Evolutionary conservation across 192 early-diverging fungal species (phyloP), one percentile per base, ranked within the genome.

Genomic region (Mortierella antarctica): DNA sequence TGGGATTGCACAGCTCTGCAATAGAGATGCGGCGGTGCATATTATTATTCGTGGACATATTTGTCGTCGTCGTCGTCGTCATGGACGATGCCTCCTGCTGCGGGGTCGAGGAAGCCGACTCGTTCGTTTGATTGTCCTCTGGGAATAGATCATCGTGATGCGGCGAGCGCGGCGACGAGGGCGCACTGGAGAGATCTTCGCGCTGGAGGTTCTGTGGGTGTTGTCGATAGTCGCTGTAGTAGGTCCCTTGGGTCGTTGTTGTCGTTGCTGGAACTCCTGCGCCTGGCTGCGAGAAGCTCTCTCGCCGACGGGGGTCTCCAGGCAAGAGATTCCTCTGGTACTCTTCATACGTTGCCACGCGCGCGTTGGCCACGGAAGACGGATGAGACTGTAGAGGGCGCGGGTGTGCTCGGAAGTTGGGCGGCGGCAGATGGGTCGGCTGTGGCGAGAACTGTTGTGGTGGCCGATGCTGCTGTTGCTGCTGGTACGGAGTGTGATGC

Each of bases 21-120:
- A 79, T 79, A n/a, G 76, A 79, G 50, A 79, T 79, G 10, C 76
- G 76, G n/a, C 76, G 76, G 42, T 65, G 68, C 68, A 79, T 71
- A 53, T 71, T 79, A 9, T 68, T 67, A 12, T 13, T 31, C 10
- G 41, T 11, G 14, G 39, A 17, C 45, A 2, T 13, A 17, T 45
- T 13, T 10, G 21, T 44, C 55, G 45, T 68, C 18, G 55, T 23
- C 55, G n/a, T 18, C 17, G 54, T 7, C 44, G 66, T 20, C 13
- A 39, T 14, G 15, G 46, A 18, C n/a, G 48, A 6, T 53, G 59
- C 20, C 31, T 56, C 55, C 41, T 67, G 58, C 18, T 39, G 61
- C 14, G 47, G 62, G 8, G 59, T 74, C 51, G 58, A 62, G 4
- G 57, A 39, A 15, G 41, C 39, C 7, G 68, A 61, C 39, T 70